Evolutionary conservation across 257 asterid genomes (phyloP).

Genomic region (Ocimum tenuiflorum): DNA sequence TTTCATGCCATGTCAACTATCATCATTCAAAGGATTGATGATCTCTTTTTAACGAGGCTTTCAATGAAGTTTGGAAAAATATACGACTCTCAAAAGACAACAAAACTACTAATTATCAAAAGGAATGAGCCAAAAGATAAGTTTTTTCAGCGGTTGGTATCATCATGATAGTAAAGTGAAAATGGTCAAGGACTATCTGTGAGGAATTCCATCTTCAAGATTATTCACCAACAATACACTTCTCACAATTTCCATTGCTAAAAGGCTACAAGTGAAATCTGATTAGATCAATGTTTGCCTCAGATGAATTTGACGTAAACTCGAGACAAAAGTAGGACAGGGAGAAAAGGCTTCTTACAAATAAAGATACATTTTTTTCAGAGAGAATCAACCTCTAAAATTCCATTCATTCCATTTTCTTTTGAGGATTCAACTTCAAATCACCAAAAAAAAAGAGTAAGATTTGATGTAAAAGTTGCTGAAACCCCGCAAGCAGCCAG

Average conservation of each 20-base stretch:
- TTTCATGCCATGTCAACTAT: background rate
- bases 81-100: background rate
- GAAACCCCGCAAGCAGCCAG: too few relatives aligned
- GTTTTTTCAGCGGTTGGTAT: too few relatives aligned
- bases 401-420: background rate
- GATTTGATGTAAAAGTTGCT: background rate
- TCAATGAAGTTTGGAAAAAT: too few relatives aligned
- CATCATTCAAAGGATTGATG: background rate
- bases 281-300: background rate
- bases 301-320: background rate
- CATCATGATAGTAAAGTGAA: background rate
- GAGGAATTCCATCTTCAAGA: too few relatives aligned
- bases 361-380: too few relatives aligned
- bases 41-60: too few relatives aligned
- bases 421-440: background rate
- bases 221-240: background rate
- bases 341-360: background rate
- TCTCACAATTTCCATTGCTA: background rate
- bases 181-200: background rate
- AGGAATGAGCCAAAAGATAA: background rate
- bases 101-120: background rate
- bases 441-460: background rate
- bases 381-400: background rate
- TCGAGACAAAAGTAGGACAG: background rate
- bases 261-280: background rate